Base-by-base conservation (phyloP, 163 green algal genomes). In the Scenedesmus sp. region DNA sequence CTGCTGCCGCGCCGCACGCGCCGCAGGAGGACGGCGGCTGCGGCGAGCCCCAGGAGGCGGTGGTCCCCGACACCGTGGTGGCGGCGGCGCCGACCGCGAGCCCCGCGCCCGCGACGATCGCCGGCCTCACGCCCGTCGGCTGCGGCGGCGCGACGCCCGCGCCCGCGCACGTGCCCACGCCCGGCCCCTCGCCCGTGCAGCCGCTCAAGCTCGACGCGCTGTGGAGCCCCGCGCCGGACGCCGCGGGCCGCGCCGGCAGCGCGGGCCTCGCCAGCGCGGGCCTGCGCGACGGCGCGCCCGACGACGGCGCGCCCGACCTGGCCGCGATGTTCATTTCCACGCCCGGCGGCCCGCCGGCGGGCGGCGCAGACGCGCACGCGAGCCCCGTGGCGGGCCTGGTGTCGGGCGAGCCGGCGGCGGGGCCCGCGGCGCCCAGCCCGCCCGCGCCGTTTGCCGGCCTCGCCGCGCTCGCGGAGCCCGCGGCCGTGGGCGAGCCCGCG, bases 281-380 rank as follows among this genome's bases (percentile, higher is more conserved):
- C 7, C 39, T 47, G 39, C 7, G 39, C 39, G 39, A 10, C 39
- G 39, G 39, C 39, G 39, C n/a, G n/a, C n/a, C n/a, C n/a, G 67
- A 7, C 29, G 42, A 24, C 56, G 33, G 14, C 63, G 29, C 51
- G 24, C 0, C 65, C 7, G 69, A 77, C 69, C 69, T 77, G 33
- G 69, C 69, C 44, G 39, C 54, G 11, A 44, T 77, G 69, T 77
- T 77, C 69, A 77, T 77, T 36, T 56, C 29, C 69, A 77, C 69
- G 2, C 69, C 69, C 17, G 39, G 69, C 69, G 22, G 13, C 34
- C 14, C 33, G 33, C 10, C 7, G 7, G 39, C 39, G 39, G 39
- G 7, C 39, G 39, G 39, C 39, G n/a, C n/a, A n/a, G n/a, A n/a
- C n/a, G n/a, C n/a, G n/a, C n/a, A n/a, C 34, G 9, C 54, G 63